Evolutionary conservation across 2,329 filamentous ascomycete species (phyloP), one percentile per base, ranked within the genome.

Genomic region (Saccharata proteae): DNA sequence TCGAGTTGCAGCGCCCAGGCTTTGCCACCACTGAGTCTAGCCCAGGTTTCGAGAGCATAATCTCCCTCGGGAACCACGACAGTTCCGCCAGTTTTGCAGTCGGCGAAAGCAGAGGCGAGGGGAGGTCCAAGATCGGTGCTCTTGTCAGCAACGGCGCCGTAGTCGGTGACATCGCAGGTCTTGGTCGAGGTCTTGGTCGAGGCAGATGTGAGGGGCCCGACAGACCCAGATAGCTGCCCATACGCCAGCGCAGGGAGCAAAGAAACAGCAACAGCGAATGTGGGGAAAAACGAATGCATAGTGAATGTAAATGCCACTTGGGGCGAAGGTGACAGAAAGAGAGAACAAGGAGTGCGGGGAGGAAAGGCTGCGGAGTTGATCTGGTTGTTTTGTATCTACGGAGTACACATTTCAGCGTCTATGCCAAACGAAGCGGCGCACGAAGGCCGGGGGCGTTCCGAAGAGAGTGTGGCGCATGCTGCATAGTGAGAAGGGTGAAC

Each of bases 1-100:
- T 71, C 67, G 22, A 70, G 52, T 40, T 69, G 64, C 11, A 71
- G 46, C 2, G 64, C 65, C 54, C 60, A 65, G 7, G 52, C 61
- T 9, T 50, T 57, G 11, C 67, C 67, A 10, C 58, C 57, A 14
- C 46, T 58, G 30, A 71, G 48, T 0, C 46, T 59, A 3, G 65
- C 64, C 62, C 62, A 71, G 0, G 59, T 66, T 6, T 47, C 45
- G 39, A 72, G 53, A 4, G 59, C 64, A 46, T 64, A 71, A 38
- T 64, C 54, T 5, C 67, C 65, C 10, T 52, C 36, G 1, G 65
- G 65, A 26, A 70, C 58, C 20, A 67, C 58, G 11, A 69, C 60
- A 3, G 64, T 53, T 21, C 67, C 67, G 6, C 67, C 65, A 7
- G 48, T 43, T 35, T 62, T 63, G 54, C 68, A 72, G 12, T 55